Evolutionary conservation across 805 yeast species (phyloP), one percentile per base, ranked within the genome.

Genomic region (Barnettozyma salicaria): DNA sequence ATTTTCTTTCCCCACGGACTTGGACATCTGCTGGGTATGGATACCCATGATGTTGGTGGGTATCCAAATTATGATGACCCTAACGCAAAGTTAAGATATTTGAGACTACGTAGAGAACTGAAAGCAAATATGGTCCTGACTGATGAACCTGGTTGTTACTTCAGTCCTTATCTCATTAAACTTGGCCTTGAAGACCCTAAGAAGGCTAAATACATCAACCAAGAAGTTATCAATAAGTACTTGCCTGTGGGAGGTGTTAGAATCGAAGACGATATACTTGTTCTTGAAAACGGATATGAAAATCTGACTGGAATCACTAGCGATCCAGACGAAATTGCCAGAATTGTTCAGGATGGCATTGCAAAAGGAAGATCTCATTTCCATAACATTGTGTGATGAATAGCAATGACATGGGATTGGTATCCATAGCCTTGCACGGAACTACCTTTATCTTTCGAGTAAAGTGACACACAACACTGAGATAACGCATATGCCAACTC

Each of bases 1-100:
- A 74, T 82, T 17, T 90, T 90, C 62, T 86, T 79, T 60, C 98
- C 98, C 3, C 98, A 92, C 55, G 98, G 98, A 0, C 65, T 92
- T 40, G 98, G 98, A 11, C 98, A 90, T 56, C 67, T 87, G 53
- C 63, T 90, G 27, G 98, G 98, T 18, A 70, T 90, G 81, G 96
- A 90, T 56, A 88, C 96, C 4, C 98, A 92, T 59, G 98, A 90
- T 61, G 94, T 87, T 32, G 97, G 86, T 28, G 97, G 98, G 1
- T 55, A 70, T 44, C 78, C 97, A 12, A 78, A 90, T 59, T 89
- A 89, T 57, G 74, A 78, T 4, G 98, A 90, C 57, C 72, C 83
- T 7, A 79, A 92, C 57, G 83, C 84, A 19, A 68, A 81, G 61
- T 71, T 87, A 50, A 65, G 72, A 40, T 87, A 84, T 56, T 71